These are phyloP conservation scores for Coniochaeta sp. DNA, from an alignment of 2,329 filamentous ascomycete genomes.

Conservation along the genomic window DNA sequence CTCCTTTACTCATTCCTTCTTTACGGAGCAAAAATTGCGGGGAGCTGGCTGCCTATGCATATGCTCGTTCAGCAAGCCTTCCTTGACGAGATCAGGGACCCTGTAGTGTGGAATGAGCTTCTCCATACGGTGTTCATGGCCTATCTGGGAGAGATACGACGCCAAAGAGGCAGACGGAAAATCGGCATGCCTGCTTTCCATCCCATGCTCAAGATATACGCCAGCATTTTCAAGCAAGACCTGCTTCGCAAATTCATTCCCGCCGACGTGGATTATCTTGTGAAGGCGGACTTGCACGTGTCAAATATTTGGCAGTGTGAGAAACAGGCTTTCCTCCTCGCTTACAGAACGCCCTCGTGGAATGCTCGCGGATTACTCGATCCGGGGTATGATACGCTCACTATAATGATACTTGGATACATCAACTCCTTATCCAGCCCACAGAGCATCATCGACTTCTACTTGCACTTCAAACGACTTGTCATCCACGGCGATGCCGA, in stretches of 20 bases:
- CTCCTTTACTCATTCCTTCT: constrained; percentile 65
- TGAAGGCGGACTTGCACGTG: neutral
- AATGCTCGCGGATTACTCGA: constrained; percentile 13
- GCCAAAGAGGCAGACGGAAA: constrained; percentile 20
- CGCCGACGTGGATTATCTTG: constrained; percentile 3
- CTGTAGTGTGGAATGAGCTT: constrained; percentile 41
- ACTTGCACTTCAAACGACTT: constrained; percentile 36
- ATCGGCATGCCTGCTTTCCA: constrained; percentile 29
- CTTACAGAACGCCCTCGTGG: constrained; percentile 11
- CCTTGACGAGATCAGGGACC: constrained; percentile 35
- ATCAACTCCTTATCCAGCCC: constrained; percentile 30
- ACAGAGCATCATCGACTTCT: constrained; percentile 36
- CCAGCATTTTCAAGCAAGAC: constrained; percentile 37
- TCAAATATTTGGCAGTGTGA: constrained; percentile 6
- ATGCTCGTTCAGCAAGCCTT: constrained; percentile 47
- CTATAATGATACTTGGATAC: constrained; percentile 40
- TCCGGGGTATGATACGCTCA: constrained; percentile 31
- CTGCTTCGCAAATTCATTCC: constrained; percentile 32
- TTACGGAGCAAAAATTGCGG: constrained; percentile 56
- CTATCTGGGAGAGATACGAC: constrained; percentile 30
- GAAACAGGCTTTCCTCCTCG: constrained; percentile 6
- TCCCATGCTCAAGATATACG: constrained; percentile 41
- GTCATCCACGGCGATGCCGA: constrained; percentile 28
- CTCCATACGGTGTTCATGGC: constrained; percentile 44
- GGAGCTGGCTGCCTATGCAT: constrained; percentile 46